Base-by-base conservation (phyloP, 1,284 basidiomycete genomes). In the Tilletia caries region DNA sequence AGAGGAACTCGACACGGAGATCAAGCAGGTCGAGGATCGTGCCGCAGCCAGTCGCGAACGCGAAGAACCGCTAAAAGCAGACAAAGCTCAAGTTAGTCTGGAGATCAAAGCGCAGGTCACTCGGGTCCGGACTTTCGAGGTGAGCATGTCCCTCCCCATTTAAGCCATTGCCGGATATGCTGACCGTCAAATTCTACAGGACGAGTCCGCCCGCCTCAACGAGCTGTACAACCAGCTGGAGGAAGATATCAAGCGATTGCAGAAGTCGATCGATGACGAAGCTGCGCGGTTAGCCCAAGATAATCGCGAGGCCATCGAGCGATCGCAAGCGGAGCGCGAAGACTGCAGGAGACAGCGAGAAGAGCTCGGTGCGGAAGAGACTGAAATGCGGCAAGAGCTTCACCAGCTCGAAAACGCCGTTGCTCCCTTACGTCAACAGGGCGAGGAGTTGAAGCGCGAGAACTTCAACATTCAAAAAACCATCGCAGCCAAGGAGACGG, bases 1-100 rank as follows among this genome's bases (percentile, higher is more conserved):
- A 82, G 23, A 79, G 81, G 29, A 87, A 87, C 1, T 84, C 89
- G 82, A 90, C 90, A 70, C 1, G 84, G 65, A 67, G 27, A 60
- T 73, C 41, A 67, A n/a, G 25, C 37, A 66, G 68, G 62, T 70
- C 69, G 74, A 86, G 83, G 75, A 79, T 25, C 66, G 71, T 70
- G 69, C 68, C 65, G 1, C 69, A 8, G 25, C 73, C 64, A 60
- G 72, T 70, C 67, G 69, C 50, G 69, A 67, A 18, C 68, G 70
- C n/a, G 69, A 73, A 65, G 46, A 62, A 29, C 75, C 75, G 6
- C 69, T 79, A 15, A 60, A 69, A n/a, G 66, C 79, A 62, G 65
- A 78, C 67, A 71, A 72, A 43, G 70, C 69, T 1, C 66, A 66
- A 37, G 68, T 76, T 58, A 64, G 66, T 3, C 62, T 60, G 27